Evolutionary conservation across 176 grass and related monocot genomes (phyloP).

Genomic region (Rhynchospora tenuis): DNA sequence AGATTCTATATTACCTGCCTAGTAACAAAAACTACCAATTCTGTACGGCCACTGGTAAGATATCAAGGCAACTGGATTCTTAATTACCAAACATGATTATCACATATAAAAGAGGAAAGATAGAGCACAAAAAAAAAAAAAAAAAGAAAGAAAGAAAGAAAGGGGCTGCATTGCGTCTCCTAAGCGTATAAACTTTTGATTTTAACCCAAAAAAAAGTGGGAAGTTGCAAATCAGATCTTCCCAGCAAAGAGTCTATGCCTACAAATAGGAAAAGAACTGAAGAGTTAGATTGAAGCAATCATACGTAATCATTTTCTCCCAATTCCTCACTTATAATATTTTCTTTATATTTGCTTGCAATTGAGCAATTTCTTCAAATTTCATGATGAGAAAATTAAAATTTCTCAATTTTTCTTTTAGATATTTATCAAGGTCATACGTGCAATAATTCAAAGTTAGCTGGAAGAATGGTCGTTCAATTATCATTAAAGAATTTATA

Average conservation of each 20-base stretch:
- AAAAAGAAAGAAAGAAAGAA: not conserved
- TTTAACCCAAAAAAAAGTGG: not conserved
- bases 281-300: not conserved
- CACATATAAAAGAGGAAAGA: not conserved
- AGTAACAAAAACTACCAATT: not conserved
- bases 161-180: too few relatives aligned
- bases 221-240: constrained; percentile 4
- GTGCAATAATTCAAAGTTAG: not conserved
- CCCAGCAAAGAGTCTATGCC: constrained; percentile 15
- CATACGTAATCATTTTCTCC: not conserved
- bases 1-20: not conserved
- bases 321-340: not conserved
- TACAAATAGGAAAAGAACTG: not conserved
- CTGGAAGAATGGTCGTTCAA: not conserved
- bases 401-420: not conserved
- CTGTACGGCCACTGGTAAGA: not conserved
- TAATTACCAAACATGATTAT: constrained; percentile 3
- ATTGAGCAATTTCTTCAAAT: not conserved
- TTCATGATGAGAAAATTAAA: not conserved
- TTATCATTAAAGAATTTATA: not conserved
- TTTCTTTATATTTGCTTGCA: not conserved
- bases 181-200: too few relatives aligned
- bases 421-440: not conserved
- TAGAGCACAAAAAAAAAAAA: too few relatives aligned
- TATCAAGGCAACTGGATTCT: not conserved